Percentiles rank a stretch among this genome's conserved stretches.
phyloP scores from a whole-genome alignment of 1,284 basidiomycete species.

The Gastroboletus turbinatus region DNA sequence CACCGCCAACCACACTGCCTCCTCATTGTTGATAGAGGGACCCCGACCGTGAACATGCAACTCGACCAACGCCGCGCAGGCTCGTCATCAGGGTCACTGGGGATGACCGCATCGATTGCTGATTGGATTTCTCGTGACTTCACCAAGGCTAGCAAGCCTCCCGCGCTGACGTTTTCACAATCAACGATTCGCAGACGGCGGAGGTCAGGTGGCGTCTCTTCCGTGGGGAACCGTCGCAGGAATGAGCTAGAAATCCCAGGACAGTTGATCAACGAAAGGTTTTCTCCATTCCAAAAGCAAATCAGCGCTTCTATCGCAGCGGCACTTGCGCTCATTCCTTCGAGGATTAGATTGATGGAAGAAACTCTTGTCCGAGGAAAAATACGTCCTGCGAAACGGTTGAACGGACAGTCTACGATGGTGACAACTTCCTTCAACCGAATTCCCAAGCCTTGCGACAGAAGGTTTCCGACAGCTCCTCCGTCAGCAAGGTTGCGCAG shows the following conservation, averaged over 20 bases:
- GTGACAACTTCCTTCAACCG: slow-evolving; percentile 6
- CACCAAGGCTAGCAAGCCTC: not conserved
- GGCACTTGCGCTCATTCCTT: not conserved
- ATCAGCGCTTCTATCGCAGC: slow-evolving; percentile 4
- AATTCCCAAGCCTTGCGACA: slow-evolving; percentile 7
- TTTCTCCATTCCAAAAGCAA: slow-evolving; percentile 17
- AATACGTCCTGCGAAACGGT: slow-evolving; percentile 1
- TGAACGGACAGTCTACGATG: slow-evolving; percentile 7
- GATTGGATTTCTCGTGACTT: slow-evolving; percentile 8
- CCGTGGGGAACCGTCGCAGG: slow-evolving; percentile 2
- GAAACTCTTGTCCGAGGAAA: not conserved
- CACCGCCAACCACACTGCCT: slow-evolving; percentile 9
- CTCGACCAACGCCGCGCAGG: slow-evolving; percentile 3
- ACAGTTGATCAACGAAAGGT: slow-evolving; percentile 8
- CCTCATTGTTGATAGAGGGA: not conserved
- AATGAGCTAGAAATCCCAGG: slow-evolving; percentile 8
- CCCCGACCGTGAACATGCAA: slow-evolving; percentile 8
- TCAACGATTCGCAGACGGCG: slow-evolving; percentile 11
- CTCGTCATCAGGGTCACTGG: not conserved
- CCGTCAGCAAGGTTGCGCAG: slow-evolving; percentile 1
- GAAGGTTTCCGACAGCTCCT: not conserved
- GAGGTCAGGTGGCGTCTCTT: slow-evolving; percentile 1
- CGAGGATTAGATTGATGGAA: slow-evolving; percentile 7
- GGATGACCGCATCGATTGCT: slow-evolving; percentile 3
- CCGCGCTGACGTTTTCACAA: slow-evolving; percentile 3